Evolutionary conservation across 192 early-diverging fungal species (phyloP).

Genomic region (Backusella westeae): DNA sequence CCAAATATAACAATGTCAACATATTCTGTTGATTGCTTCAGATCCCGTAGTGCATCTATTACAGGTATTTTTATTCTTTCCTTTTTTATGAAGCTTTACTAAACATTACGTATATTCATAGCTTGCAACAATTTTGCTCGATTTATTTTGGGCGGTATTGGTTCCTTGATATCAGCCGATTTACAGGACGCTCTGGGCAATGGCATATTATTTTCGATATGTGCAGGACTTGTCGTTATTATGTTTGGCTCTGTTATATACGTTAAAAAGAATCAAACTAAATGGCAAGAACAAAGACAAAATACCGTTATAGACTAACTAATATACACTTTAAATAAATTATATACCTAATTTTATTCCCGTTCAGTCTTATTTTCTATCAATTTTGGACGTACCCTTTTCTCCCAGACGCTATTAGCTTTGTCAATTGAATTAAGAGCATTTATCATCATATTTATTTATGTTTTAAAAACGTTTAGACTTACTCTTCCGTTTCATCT

Average conservation of each 20-base stretch:
- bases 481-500: too few species aligned
- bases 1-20: constrained; percentile 30
- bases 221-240: neutral
- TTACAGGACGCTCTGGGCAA: constrained; percentile 20
- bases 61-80: constrained; percentile 19
- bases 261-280: neutral
- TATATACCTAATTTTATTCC: neutral
- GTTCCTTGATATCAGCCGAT: constrained; percentile 32
- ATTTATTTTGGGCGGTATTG: constrained; percentile 29
- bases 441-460: too few species aligned
- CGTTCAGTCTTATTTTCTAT: neutral
- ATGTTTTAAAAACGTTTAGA: too few species aligned
- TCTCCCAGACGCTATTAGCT: too few species aligned
- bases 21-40: constrained; percentile 38
- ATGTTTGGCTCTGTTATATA: constrained; percentile 3
- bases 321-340: neutral
- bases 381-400: neutral
- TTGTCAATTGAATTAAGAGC: too few species aligned
- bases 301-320: neutral
- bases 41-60: constrained; percentile 25
- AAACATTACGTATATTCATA: neutral
- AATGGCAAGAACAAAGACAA: neutral
- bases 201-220: constrained; percentile 33
- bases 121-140: constrained; percentile 37
- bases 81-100: neutral